Evolutionary conservation across 108 stramenopile species (phyloP).

Genomic region (Nitzschia sp.): DNA sequence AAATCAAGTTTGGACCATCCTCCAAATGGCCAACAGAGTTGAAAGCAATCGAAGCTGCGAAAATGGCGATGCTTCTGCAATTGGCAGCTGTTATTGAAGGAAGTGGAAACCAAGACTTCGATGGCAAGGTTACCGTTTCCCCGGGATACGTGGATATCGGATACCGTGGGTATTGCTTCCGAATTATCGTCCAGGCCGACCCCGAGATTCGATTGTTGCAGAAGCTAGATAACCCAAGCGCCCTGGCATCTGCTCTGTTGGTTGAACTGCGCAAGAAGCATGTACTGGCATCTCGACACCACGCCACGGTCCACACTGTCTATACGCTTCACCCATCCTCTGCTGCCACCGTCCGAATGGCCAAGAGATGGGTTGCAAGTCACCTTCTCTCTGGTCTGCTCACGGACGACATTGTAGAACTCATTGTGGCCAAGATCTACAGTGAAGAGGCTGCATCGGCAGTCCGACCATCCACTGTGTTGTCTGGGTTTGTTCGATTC

Average conservation of each 20-base stretch:
- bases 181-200: constrained; percentile 77
- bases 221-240: constrained; percentile 51
- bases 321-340: constrained; percentile 78
- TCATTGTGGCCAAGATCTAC: constrained; percentile 80
- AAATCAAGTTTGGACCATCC: constrained; percentile 71
- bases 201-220: constrained; percentile 72
- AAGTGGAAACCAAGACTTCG: constrained; percentile 37
- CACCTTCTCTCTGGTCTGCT: constrained; percentile 81
- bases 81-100: constrained; percentile 75
- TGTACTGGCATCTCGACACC: constrained; percentile 68
- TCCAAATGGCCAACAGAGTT: constrained; percentile 85
- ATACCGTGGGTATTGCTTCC: constrained; percentile 74
- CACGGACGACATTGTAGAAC: constrained; percentile 69
- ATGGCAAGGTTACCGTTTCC: constrained; percentile 61
- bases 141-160: constrained; percentile 65
- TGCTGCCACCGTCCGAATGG: constrained; percentile 62
- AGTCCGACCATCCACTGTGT: constrained; percentile 52
- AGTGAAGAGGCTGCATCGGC: constrained; percentile 49
- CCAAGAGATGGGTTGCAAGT: constrained; percentile 68
- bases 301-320: constrained; percentile 77
- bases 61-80: constrained; percentile 84
- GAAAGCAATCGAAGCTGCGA: constrained; percentile 84
- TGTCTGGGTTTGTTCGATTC: constrained; percentile 68
- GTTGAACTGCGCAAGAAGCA: constrained; percentile 55
- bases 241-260: constrained; percentile 49